Evolutionary conservation across 2,329 filamentous ascomycete genomes (phyloP).

Genomic region (Neurospora crassa): DNA sequence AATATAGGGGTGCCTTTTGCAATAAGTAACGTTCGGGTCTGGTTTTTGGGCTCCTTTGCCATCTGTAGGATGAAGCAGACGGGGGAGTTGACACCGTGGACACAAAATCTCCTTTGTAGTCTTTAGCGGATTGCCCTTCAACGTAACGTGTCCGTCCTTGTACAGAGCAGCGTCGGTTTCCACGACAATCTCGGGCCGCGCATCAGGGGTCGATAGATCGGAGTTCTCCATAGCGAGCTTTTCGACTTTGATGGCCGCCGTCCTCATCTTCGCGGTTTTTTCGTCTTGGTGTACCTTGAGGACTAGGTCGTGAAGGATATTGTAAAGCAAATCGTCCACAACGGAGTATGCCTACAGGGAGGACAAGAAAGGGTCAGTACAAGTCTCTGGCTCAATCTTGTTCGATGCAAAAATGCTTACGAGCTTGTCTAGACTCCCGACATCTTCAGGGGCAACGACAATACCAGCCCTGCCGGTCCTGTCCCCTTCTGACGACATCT

Average conservation of each 20-base stretch:
- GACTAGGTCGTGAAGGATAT: conserved; percentile 65
- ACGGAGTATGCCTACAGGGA: conserved; percentile 48
- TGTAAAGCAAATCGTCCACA: conserved; percentile 66
- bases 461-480: conserved; percentile 46
- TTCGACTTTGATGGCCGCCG: conserved; percentile 55
- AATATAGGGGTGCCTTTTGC: conserved; percentile 70
- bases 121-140: conserved; percentile 64
- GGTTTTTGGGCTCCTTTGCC: conserved; percentile 57
- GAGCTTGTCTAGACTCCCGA: conserved; percentile 46
- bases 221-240: conserved; percentile 48
- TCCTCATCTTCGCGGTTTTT: conserved; percentile 60
- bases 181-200: conserved; percentile 45
- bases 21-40: conserved; percentile 62
- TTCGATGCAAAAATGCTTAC: conserved; percentile 30
- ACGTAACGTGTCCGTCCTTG: conserved; percentile 56
- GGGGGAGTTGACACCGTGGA: conserved; percentile 63
- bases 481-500: conserved; percentile 13
- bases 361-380: conserved; percentile 7
- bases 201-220: conserved; percentile 42
- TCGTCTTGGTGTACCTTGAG: conserved; percentile 69
- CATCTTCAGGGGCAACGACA: conserved; percentile 43
- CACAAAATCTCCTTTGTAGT: conserved; percentile 65
- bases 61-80: conserved; percentile 62
- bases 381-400: conserved; percentile 4
- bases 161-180: conserved; percentile 62